Evolutionary conservation across 805 yeast genomes (phyloP), one percentile per base, ranked within the genome.

Genomic region (Nakazawaea molendinolei): DNA sequence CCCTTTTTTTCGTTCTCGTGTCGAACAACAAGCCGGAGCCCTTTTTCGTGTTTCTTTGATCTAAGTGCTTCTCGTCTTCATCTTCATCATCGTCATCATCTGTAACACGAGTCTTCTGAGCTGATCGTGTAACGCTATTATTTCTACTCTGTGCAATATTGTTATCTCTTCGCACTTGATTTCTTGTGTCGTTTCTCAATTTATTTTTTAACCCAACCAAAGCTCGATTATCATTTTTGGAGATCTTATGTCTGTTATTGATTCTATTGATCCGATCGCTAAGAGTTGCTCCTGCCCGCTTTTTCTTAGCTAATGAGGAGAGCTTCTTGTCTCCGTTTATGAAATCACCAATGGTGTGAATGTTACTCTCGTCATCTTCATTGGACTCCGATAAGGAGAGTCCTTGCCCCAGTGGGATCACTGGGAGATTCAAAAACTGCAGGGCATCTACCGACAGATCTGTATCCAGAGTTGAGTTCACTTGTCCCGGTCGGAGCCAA

Each of bases 401-500:
- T 4, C 63, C 63, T 3, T 51, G 43, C 5, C 63, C 63, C 16
- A 45, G 50, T 23, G 51, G 45, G 8, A 54, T 47, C 18, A 53
- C 49, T 1, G 57, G 55, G 19, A 52, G 36, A 31, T 17, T 23
- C 22, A 29, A 26, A 25, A 44, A 44, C n/a, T n/a, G n/a, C n/a
- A n/a, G n/a, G n/a, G n/a, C n/a, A n/a, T n/a, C n/a, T n/a, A n/a
- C n/a, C n/a, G n/a, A n/a, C 27, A 9, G 34, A 9, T 25, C 36
- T 3, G 32, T 15, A 8, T 20, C 34, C 8, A 16, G n/a, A 5
- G 16, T 22, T n/a, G 30, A 10, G 10, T 23, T 3, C 3, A 5
- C 18, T 27, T 35, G 38, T 3, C 46, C 32, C 8, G 39, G 41
- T 22, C 29, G 29, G 29, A 66, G 49, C 76, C 76, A 70, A 16